A percentile compares a stretch with the other conserved stretches of the same genome.
Evolutionary conservation across 768 basidiomycete genomes (phyloP).

Genomic region (Russula emetica): DNA sequence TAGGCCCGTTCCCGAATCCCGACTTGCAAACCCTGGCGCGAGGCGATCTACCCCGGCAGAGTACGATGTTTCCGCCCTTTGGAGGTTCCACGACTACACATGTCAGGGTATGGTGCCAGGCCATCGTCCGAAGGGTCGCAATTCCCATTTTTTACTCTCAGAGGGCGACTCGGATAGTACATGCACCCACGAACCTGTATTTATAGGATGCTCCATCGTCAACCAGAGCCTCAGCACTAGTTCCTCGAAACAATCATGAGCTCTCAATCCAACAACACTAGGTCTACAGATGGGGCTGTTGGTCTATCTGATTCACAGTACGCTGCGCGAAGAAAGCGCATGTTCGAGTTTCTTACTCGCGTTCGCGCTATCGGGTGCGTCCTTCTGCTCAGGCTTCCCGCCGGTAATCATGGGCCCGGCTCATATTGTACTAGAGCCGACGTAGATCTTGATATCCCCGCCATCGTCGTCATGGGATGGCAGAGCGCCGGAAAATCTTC

Average conservation of each 20-base stretch:
- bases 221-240: not conserved
- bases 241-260: not conserved
- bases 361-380: constrained; percentile 58
- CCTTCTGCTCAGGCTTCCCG: not conserved
- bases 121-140: not conserved
- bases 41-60: not conserved
- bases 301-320: constrained; percentile 49
- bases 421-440: constrained; percentile 45
- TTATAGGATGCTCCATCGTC: not conserved
- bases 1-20: not conserved
- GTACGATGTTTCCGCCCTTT: not conserved
- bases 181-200: not conserved
- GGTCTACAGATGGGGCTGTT: constrained; percentile 32
- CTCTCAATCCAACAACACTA: not conserved
- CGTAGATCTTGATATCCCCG: constrained; percentile 65
- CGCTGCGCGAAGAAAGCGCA: constrained; percentile 38
- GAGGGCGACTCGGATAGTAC: not conserved
- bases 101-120: not conserved
- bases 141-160: not conserved
- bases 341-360: constrained; percentile 57
- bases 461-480: constrained; percentile 67
- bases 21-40: not conserved
- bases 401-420: constrained; percentile 4
- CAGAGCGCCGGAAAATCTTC: constrained; percentile 78
- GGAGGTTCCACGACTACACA: not conserved